phyloP scores from a whole-genome alignment of 208 protist species.

The Trypanosoma congolense region DNA sequence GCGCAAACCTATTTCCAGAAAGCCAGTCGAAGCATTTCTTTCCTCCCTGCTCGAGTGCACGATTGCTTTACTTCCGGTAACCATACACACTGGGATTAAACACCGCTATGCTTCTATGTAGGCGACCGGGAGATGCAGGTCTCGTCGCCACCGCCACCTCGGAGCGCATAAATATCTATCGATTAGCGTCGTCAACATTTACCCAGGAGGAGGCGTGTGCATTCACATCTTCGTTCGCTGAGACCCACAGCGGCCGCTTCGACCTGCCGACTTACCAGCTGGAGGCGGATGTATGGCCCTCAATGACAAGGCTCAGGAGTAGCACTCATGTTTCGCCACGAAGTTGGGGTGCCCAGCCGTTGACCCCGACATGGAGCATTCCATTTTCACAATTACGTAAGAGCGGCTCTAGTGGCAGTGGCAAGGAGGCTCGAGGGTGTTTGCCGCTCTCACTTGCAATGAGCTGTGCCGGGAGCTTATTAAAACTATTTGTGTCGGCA shows the following conservation, averaged over 20 bases:
- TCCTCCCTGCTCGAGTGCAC: no score
- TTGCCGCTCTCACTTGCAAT: conserved; percentile 47
- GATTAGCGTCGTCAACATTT: conserved; percentile 13
- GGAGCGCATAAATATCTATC: conserved; percentile 37
- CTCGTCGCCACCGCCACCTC: conserved; percentile 59
- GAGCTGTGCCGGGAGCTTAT: conserved; percentile 32
- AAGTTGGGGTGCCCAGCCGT: neutral
- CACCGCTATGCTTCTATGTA: conserved; percentile 52
- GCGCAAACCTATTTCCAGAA: no score
- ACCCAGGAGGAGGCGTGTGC: no score
- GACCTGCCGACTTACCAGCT: no score
- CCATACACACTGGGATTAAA: no score
- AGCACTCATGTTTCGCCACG: no score
- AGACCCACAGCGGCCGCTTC: no score
- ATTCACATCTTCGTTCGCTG: no score
- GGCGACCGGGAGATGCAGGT: conserved; percentile 58
- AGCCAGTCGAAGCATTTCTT: no score
- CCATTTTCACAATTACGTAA: neutral
- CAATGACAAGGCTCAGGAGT: no score
- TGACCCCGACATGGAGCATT: conserved; percentile 12
- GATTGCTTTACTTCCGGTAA: no score
- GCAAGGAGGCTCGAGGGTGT: neutral
- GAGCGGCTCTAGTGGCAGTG: neutral
- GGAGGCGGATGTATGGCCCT: no score
- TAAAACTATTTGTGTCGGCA: conserved; percentile 36